Conservation (phyloP, 2,329 filamentous ascomycete genomes). For the Botrytis galanthina region DNA sequence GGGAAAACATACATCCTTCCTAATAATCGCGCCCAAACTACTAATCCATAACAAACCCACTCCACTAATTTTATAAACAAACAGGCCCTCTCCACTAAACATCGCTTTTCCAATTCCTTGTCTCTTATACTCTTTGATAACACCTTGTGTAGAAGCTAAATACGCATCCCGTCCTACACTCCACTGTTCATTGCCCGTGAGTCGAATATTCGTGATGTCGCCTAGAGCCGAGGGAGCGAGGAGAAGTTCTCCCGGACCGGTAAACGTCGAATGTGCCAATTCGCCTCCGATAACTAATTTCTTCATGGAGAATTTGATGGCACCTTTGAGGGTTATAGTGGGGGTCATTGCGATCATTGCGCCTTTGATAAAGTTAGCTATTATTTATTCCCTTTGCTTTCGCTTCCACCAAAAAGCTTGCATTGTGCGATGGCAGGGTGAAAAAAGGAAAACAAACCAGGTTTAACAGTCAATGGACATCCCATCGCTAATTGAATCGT, state of each 20-base stretch:
- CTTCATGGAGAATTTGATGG: slow-evolving; percentile 82
- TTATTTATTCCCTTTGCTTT: neutral
- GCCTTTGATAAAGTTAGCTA: slow-evolving; percentile 46
- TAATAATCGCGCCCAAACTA: slow-evolving; percentile 91
- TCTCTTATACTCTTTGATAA: slow-evolving; percentile 81
- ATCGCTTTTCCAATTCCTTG: slow-evolving; percentile 87
- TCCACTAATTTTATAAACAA: slow-evolving; percentile 82
- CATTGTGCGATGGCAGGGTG: neutral
- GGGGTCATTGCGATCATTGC: slow-evolving; percentile 95
- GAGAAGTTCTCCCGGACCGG: slow-evolving; percentile 86
- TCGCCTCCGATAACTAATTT: slow-evolving; percentile 85
- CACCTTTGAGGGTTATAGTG: slow-evolving; percentile 78
- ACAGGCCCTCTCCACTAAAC: slow-evolving; percentile 90
- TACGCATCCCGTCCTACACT: slow-evolving; percentile 84
- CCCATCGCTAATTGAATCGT: slow-evolving; percentile 88
- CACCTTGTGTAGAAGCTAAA: slow-evolving; percentile 79
- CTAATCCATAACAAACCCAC: slow-evolving; percentile 83
- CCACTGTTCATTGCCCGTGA: slow-evolving; percentile 74
- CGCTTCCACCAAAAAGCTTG: neutral
- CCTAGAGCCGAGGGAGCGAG: slow-evolving; percentile 78
- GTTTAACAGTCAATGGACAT: slow-evolving; percentile 77
- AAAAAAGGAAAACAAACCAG: slow-evolving; percentile 49
- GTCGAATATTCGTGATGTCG: slow-evolving; percentile 77
- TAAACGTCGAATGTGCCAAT: slow-evolving; percentile 74
- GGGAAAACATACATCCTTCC: slow-evolving; percentile 73